A percentile compares a stretch with the other conserved stretches of the same genome.
phyloP scores from a whole-genome alignment of 495 filamentous ascomycete species.

The Xylaria acuta region DNA sequence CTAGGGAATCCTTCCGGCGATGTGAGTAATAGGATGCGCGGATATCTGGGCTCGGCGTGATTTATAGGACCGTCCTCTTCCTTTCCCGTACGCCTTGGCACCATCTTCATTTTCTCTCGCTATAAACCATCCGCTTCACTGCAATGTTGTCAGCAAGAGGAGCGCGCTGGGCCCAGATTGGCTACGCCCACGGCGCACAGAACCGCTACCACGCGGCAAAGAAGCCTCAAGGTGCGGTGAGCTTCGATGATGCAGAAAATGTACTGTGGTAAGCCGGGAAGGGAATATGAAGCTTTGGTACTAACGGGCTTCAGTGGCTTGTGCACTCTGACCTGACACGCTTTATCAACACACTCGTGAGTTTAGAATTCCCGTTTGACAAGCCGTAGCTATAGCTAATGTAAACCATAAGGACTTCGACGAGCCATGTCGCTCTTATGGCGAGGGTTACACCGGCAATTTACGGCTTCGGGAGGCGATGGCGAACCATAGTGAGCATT shows the following conservation, averaged over 20 bases:
- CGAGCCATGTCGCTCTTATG: conserved; percentile 26
- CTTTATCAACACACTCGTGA: conserved; percentile 34
- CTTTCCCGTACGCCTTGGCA: neutral
- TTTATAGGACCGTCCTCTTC: neutral
- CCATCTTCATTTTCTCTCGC: neutral
- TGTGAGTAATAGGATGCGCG: neutral
- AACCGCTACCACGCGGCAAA: conserved; percentile 30
- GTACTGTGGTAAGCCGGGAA: neutral
- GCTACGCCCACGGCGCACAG: conserved; percentile 29
- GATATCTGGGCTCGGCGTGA: neutral
- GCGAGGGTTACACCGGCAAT: conserved; percentile 36
- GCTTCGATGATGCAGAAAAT: conserved; percentile 37
- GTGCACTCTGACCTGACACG: conserved; percentile 28
- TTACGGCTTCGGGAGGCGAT: conserved; percentile 48
- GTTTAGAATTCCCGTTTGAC: neutral
- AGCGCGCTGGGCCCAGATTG: conserved; percentile 26
- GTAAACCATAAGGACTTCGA: conserved; percentile 31
- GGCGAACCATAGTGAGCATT: conserved; percentile 40
- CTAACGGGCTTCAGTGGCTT: conserved; percentile 29
- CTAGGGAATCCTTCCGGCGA: neutral
- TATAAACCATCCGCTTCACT: neutral
- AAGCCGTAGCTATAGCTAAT: neutral
- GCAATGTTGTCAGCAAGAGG: conserved; percentile 2
- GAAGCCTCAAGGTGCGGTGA: conserved; percentile 34
- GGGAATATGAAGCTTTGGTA: neutral